Evolutionary conservation across 345 rosid genomes (phyloP).

Genomic region (Eucalyptus albens): DNA sequence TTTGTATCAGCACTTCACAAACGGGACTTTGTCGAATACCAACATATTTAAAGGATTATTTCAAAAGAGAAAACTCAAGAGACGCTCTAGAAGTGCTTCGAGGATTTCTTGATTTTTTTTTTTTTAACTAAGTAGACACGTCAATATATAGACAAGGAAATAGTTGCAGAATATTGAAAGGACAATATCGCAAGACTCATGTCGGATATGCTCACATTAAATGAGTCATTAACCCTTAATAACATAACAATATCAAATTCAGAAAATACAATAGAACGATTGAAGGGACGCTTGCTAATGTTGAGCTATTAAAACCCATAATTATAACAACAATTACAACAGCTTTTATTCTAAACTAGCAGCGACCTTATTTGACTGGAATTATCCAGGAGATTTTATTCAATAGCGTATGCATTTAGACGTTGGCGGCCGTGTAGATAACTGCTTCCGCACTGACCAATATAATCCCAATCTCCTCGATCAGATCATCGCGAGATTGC

Average conservation of each 20-base stretch:
- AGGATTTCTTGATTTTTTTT: not conserved
- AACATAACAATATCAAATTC: not conserved
- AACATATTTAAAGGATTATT: not conserved
- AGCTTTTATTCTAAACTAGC: not conserved
- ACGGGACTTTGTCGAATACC: not conserved
- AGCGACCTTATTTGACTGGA: not conserved
- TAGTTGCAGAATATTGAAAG: not conserved
- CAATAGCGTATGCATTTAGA: not conserved
- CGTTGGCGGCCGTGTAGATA: not conserved
- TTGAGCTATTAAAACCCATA: not conserved
- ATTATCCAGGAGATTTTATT: not conserved
- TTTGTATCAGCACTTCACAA: not conserved
- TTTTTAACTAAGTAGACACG: not conserved
- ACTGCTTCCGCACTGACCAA: not conserved
- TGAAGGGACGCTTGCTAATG: not conserved
- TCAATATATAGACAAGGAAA: not conserved
- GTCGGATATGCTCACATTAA: not conserved
- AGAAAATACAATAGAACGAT: not conserved
- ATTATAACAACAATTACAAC: not conserved
- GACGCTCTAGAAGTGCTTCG: not conserved
- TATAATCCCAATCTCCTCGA: not conserved
- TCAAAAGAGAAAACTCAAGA: not conserved
- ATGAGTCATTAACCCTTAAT: not conserved
- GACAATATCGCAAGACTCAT: not conserved
- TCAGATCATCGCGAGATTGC: not conserved